Evolutionary conservation across 83 land plant genomes (phyloP), one percentile per base, ranked within the genome.

Genomic region (Diphasiastrum complanatum): DNA sequence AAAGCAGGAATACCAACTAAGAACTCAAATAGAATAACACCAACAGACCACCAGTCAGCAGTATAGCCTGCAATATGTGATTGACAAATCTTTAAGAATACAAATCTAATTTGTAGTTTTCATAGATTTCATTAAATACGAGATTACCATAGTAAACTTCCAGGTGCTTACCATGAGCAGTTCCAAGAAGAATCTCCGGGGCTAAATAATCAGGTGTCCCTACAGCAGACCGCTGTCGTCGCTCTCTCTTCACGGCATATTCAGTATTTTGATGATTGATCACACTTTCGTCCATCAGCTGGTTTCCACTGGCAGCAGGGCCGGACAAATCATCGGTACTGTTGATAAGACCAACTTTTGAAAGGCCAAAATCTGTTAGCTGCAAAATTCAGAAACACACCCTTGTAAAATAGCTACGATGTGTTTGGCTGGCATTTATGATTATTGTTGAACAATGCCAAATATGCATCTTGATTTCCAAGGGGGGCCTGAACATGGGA

Each of bases 41-140:
- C 99, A 32, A 87, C 91, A 50, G 99, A 95, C 99, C 99, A 95
- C 99, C 99, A 93, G 80, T 95, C 99, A 5, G 99, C 99, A 64
- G 89, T 81, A 55, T 78, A 63, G 56, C 89, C 99, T 95, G 81
- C 38, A 78, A 37, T 33, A 23, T 16, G 23, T 41, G 22, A 20
- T 16, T 50, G 53, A 10, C 19, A 50, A 18, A 24, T 50, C 22
- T n/a, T 16, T 24, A 24, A 18, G 53, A 50, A n/a, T n/a, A 50
- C 24, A n/a, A 18, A n/a, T 16, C 12, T 24, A 50, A n/a, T n/a
- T n/a, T n/a, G n/a, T n/a, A n/a, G n/a, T n/a, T n/a, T n/a, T n/a
- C n/a, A n/a, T n/a, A n/a, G n/a, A n/a, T n/a, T n/a, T n/a, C n/a
- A n/a, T n/a, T n/a, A n/a, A n/a, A n/a, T n/a, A n/a, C n/a, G n/a